Evolutionary conservation across 306 rosid genomes (phyloP), one percentile per base, ranked within the genome.

Genomic region (Medicago arabica): DNA sequence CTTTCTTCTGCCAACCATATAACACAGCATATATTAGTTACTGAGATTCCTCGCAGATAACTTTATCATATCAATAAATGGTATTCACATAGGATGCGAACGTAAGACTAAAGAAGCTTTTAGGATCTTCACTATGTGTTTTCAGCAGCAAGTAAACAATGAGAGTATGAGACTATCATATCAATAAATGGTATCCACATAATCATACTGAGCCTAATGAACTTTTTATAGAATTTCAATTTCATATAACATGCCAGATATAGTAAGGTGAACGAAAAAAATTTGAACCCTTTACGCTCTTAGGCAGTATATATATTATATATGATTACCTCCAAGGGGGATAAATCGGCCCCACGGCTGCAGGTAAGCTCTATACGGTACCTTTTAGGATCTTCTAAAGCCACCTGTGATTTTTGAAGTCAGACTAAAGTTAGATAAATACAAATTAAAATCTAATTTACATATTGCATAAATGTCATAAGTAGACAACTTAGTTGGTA

Each of bases 261-360:
- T 34, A 19, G 36, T 19, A 38, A 44, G 75, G 66, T 28, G 17
- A 60, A 61, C 16, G 36, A 69, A 6, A 71, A 71, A 18, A 59
- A 60, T 19, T 61, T 34, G 77, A 68, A 40, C 50, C 39, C 57
- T 34, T 38, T 60, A n/a, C 40, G 38, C 34, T 18, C 44, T 75
- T 34, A 23, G 38, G 49, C 36, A 18, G 66, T 58, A 69, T 63
- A 46, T 60, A 74, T 46, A 70, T 65, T 63, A 16, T 47, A 75
- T 14, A 69, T 70, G 67, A 78, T 86, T 92, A 95, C 99, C 99
- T 92, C 86, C 81, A 95, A 75, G 15, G 97, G 97, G 58, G 92
- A 90, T 76, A 95, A 87, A 86, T 95, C 99, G 16, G 99, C 97
- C 63, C 99, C 99, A 25, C 97, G 96, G 84, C 99, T 95, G 67